Evolutionary conservation across 2,329 filamentous ascomycete species (phyloP), one percentile per base, ranked within the genome.

Genomic region (Colletotrichum siamense): DNA sequence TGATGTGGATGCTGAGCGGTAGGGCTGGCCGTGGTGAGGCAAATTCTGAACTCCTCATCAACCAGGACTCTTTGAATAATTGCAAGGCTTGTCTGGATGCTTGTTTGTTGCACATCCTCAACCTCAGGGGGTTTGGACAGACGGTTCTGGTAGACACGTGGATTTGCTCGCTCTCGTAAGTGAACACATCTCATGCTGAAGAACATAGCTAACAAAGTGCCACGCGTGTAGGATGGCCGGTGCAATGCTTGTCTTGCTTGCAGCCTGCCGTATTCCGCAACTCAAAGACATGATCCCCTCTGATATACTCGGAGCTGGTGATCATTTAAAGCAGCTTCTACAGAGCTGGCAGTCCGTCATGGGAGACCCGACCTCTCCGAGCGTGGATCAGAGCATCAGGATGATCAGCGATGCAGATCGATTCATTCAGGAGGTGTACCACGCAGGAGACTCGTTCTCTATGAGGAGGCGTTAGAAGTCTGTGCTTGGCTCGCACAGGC

Each of bases 151-250:
- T 90, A 2, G 89, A 91, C 77, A 89, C 88, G 0, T 91, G 89
- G 89, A 90, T 90, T 26, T 91, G 89, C 62, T 88, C 88, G 0
- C 78, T 91, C 0, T 90, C 88, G 88, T 90, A 81, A 79, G 87
- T 84, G 2, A 5, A 9, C 18, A 10, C 1, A 44, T 8, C 8
- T 26, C 22, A 7, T 22, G 10, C 5, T 5, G 7, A n/a, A 7
- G 10, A 7, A 24, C 2, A 2, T 0, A 55, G n/a, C 59, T 64
- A 39, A 61, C 12, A 8, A 5, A 4, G n/a, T 24, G 12, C 16
- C 10, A 6, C 6, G 9, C 8, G 0, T 24, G 6, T 30, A 88
- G 88, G 0, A 89, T 89, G 87, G 87, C 87, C 0, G 86, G 86
- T 0, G 87, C 87, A 5, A 89, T 89, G 87, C 84, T 89, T 5